A percentile compares a stretch with the other conserved stretches of the same genome.
Conservation (phyloP, 78 protist genomes). For the Planoprotostelium fungivorum region DNA sequence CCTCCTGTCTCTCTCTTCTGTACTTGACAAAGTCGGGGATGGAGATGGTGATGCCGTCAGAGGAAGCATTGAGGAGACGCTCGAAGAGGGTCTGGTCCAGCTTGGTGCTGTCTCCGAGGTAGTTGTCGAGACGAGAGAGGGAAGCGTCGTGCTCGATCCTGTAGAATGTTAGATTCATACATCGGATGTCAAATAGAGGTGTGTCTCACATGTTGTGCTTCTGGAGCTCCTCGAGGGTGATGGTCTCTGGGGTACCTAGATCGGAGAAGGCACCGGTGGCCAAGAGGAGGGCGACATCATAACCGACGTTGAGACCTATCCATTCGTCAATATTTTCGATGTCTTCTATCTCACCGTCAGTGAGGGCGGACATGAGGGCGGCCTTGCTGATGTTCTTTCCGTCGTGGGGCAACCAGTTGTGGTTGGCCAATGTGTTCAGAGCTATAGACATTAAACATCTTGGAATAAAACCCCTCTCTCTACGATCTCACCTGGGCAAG, state of each 20-base stretch:
- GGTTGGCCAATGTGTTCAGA: not conserved
- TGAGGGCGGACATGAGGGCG: not conserved
- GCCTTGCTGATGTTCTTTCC: not conserved
- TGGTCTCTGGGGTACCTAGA: not conserved
- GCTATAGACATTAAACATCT: not conserved
- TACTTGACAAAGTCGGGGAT: not conserved
- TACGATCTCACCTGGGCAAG: not conserved
- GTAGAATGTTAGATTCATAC: not conserved
- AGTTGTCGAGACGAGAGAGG: not conserved
- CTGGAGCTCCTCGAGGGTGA: not conserved
- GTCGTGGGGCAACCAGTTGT: not conserved
- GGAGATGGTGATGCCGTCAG: not conserved
- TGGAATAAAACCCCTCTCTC: not conserved
- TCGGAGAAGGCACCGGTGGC: not conserved
- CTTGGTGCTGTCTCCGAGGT: not conserved
- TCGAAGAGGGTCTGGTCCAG: not conserved
- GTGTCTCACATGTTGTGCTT: not conserved
- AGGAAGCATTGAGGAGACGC: not conserved
- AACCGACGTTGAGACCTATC: not conserved
- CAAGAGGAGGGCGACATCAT: not conserved
- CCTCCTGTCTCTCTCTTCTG: not conserved
- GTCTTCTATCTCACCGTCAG: not conserved
- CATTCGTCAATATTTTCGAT: not conserved
- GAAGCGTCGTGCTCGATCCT: not conserved
- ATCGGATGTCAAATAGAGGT: not conserved